Conservation (phyloP, 148 eudicot genomes). For the Silene conica region DNA sequence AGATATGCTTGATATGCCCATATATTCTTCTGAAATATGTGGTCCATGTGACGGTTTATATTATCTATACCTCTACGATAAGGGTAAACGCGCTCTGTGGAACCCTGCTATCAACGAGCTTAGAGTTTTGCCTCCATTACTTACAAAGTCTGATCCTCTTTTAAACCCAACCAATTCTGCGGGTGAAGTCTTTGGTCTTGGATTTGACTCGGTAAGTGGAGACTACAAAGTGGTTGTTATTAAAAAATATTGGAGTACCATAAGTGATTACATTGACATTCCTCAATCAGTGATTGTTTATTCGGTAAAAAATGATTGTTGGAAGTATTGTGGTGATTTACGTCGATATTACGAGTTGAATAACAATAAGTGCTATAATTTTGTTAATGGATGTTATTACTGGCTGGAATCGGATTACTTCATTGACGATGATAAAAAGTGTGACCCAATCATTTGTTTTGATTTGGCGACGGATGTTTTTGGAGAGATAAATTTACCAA, state of each 20-base stretch:
- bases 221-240: constrained; percentile 15
- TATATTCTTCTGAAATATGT: not conserved
- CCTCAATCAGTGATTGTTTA: not conserved
- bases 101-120: constrained; percentile 2
- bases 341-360: not conserved
- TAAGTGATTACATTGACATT: too few species aligned
- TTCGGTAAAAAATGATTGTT: not conserved
- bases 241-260: not conserved
- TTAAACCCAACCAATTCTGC: not conserved
- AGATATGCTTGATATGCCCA: not conserved
- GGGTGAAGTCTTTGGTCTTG: not conserved
- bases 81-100: not conserved
- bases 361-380: not conserved
- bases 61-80: not conserved
- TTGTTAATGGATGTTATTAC: not conserved
- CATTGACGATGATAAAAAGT: too few species aligned
- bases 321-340: not conserved
- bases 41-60: constrained; percentile 14
- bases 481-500: not conserved
- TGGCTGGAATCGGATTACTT: not conserved
- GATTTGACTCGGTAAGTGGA: not conserved
- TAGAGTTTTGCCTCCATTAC: not conserved
- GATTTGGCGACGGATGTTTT: not conserved
- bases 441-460: not conserved
- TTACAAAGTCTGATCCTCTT: constrained; percentile 1